Base-by-base conservation (phyloP, 164 flowering plant genomes). In the Akebia trifoliata region DNA sequence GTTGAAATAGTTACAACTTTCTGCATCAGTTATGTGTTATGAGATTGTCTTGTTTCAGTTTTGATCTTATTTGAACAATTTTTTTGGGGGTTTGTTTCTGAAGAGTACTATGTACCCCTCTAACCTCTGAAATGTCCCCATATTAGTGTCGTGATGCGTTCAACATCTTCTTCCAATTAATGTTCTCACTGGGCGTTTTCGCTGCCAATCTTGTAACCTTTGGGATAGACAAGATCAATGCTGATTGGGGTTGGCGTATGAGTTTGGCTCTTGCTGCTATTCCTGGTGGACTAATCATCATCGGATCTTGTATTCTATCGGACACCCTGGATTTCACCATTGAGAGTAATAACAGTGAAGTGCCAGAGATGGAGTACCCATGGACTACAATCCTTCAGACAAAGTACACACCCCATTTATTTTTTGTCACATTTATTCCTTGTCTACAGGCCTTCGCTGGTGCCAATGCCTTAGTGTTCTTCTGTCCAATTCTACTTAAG, bases 361-460 rank as follows among this genome's bases (percentile, higher is more conserved):
- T 55, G 14, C 59, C 74, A 0, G 60, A 49, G 28, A 34, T 30
- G 37, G 42, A 61, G n/a, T 39, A 67, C 28, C 74, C 77, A 4
- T 74, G 70, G 61, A 57, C n/a, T n/a, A n/a, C n/a, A n/a, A n/a
- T n/a, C n/a, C n/a, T n/a, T n/a, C n/a, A n/a, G n/a, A n/a, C 31
- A 8, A 71, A 56, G 18, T 14, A 70, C 61, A 64, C 67, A 30
- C 78, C 74, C 1, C 77, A 73, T 1, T 50, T 73, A 9, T 44
- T 44, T 8, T 59, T 73, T 63, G 60, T 74, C 18, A 59, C 66
- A 4, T 12, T 39, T 0, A 64, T 72, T 4, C 76, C 76, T 0
- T 57, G 61, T 50, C 68, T 72, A 59, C 76, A 73, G 22, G 69
- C 63, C 10, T n/a, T 68, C 0, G 68, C 75, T 1, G 75, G 75